Conservation (phyloP, 345 rosid species). For the Salix udensis region DNA sequence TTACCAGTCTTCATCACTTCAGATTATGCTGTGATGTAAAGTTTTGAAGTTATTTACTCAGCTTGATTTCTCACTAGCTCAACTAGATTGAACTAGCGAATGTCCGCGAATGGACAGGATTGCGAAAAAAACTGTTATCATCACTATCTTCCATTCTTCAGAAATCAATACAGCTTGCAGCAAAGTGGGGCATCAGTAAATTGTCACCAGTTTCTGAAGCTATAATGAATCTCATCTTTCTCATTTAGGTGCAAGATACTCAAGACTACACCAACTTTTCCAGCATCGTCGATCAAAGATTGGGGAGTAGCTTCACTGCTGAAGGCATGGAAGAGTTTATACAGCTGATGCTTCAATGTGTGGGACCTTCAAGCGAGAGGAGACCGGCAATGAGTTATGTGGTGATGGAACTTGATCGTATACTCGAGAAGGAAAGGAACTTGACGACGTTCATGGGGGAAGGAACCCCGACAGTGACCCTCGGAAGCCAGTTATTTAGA, state of each 20-base stretch:
- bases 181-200: neutral
- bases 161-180: neutral
- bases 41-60: neutral
- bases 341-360: slow-evolving; percentile 47
- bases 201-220: neutral
- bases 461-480: slow-evolving; percentile 75
- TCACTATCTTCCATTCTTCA: neutral
- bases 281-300: slow-evolving; percentile 58
- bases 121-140: neutral
- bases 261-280: slow-evolving; percentile 46
- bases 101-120: neutral
- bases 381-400: slow-evolving; percentile 70
- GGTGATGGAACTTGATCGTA: slow-evolving; percentile 70
- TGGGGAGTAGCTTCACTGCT: slow-evolving; percentile 62
- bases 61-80: neutral
- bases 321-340: slow-evolving; percentile 83
- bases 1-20: neutral
- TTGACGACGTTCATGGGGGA: slow-evolving; percentile 81
- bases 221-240: neutral
- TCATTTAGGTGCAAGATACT: slow-evolving; percentile 51
- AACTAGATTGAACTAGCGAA: neutral
- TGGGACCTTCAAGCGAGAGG: slow-evolving; percentile 73
- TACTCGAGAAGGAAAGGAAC: slow-evolving; percentile 71
- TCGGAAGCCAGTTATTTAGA: slow-evolving; percentile 81
- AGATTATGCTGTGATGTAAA: neutral